Percentiles rank a stretch among this genome's conserved stretches.
These are phyloP conservation scores for Durio zibethinus DNA, from an alignment of 345 rosid species.

Conservation along the genomic window DNA sequence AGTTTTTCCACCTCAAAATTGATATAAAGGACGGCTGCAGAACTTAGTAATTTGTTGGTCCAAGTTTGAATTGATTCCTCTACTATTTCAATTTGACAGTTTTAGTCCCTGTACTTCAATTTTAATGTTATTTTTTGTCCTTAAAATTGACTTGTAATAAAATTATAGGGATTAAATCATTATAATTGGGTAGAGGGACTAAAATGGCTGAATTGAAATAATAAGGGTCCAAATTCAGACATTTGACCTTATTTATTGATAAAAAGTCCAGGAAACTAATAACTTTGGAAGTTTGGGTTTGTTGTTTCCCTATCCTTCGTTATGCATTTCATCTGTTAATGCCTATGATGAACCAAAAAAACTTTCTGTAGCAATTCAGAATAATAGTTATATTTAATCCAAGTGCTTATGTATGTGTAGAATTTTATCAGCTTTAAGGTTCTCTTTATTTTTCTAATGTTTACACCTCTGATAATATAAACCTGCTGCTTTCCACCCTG, in stretches of 20 bases:
- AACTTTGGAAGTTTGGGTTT: neutral
- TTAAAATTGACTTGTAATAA: neutral
- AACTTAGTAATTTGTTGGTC: neutral
- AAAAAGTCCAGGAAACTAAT: neutral
- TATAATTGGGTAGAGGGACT: neutral
- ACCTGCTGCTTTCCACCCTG: neutral
- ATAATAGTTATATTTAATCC: neutral
- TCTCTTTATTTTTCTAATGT: neutral
- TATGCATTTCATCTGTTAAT: neutral
- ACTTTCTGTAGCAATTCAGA: neutral
- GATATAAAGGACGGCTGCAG: neutral
- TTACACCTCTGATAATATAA: neutral
- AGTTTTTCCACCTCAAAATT: neutral
- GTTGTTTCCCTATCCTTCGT: neutral
- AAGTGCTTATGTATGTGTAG: neutral
- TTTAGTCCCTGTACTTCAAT: neutral
- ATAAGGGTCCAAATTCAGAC: neutral
- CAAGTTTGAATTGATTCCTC: neutral
- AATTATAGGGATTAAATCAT: neutral
- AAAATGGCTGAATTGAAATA: neutral
- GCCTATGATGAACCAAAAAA: neutral
- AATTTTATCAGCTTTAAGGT: neutral
- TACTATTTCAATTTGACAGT: neutral
- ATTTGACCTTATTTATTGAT: neutral
- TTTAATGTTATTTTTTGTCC: neutral